Conservation (phyloP, 2,329 filamentous ascomycete species). For the Calonectria naviculata region DNA sequence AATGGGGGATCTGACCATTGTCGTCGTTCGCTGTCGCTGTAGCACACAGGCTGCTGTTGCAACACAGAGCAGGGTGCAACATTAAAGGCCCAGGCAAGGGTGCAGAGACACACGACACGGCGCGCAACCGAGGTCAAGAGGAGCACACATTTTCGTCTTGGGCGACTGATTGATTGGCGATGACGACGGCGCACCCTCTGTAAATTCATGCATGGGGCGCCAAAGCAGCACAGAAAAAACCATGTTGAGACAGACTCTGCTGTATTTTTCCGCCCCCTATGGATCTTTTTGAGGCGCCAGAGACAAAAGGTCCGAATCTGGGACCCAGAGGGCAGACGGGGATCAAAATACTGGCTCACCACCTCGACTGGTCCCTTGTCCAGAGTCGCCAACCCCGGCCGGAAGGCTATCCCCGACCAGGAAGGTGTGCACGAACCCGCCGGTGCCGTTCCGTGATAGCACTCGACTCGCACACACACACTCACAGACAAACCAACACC, state of each 20-base stretch:
- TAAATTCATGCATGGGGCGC: not conserved
- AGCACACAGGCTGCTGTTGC: not conserved
- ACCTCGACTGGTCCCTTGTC: slow-evolving; percentile 1
- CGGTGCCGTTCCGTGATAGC: slow-evolving; percentile 26
- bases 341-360: slow-evolving; percentile 22
- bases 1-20: not conserved
- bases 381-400: slow-evolving; percentile 15
- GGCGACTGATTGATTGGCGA: not conserved
- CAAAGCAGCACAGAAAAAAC: not conserved
- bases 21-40: not conserved
- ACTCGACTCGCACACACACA: slow-evolving; percentile 1
- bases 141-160: not conserved
- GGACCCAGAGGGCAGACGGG: slow-evolving; percentile 15
- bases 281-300: slow-evolving; percentile 12
- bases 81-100: not conserved
- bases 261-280: not conserved
- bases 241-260: not conserved
- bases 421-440: slow-evolving; percentile 23
- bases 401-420: slow-evolving; percentile 16
- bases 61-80: not conserved
- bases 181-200: not conserved
- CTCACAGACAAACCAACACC: not conserved
- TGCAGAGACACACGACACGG: not conserved
- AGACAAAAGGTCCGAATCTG: slow-evolving; percentile 40
- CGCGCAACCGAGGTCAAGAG: not conserved